phyloP scores from a whole-genome alignment of 192 early-diverging fungal species.

The Polychytrium aggregatum region DNA sequence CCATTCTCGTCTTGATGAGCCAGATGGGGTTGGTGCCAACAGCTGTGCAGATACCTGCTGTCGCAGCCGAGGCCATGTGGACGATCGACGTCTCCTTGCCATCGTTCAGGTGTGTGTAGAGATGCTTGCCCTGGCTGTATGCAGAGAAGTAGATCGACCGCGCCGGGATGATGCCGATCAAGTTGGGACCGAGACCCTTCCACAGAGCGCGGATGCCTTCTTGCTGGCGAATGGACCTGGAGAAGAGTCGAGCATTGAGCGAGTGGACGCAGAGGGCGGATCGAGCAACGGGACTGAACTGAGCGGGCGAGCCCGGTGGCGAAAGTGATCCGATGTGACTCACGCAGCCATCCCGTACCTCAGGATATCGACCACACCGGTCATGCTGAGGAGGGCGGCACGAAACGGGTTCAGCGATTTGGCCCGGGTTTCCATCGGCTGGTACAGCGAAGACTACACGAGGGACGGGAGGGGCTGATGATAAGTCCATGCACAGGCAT shows the following conservation, averaged over 20 bases:
- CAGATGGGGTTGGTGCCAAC: conserved; percentile 92
- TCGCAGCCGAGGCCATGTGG: conserved; percentile 65
- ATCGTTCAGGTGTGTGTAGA: conserved; percentile 58
- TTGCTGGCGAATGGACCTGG: conserved; percentile 44
- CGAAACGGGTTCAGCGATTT: conserved; percentile 14
- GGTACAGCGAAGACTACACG: conserved; percentile 14
- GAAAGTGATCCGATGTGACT: too few relatives aligned
- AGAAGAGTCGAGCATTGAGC: too few relatives aligned
- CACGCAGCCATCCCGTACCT: too few relatives aligned
- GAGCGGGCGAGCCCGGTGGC: too few relatives aligned
- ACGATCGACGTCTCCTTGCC: conserved; percentile 69
- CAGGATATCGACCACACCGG: conserved; percentile 17
- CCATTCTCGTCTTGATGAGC: conserved; percentile 91
- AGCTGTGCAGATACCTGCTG: conserved; percentile 66
- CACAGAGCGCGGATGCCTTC: conserved; percentile 82
- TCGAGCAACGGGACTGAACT: too few relatives aligned
- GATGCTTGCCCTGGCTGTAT: conserved; percentile 81
- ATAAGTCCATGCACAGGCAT: too few relatives aligned
- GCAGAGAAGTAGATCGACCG: conserved; percentile 90
- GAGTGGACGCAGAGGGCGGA: too few relatives aligned
- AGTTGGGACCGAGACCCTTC: conserved; percentile 88
- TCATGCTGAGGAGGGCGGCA: conserved; percentile 10
- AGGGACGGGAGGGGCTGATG: too few relatives aligned
- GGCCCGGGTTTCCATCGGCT: conserved; percentile 7
- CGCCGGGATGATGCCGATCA: conserved; percentile 90